phyloP scores from a whole-genome alignment of 2,329 filamentous ascomycete species.

The Trichophyton equinum region DNA sequence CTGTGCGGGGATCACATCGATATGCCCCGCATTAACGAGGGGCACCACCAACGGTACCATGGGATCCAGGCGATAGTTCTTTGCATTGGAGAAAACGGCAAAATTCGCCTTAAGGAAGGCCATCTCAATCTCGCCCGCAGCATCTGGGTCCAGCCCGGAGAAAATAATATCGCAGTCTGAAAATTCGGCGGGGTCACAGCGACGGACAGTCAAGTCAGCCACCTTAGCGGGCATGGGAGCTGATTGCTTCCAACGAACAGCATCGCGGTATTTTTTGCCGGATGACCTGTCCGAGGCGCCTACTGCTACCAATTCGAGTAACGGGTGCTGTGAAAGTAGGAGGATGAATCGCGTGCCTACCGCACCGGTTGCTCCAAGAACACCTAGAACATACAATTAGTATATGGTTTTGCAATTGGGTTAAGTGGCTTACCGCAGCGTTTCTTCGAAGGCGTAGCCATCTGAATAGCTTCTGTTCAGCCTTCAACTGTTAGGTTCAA shows the following conservation, averaged over 20 bases:
- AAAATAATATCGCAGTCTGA: conserved; percentile 86
- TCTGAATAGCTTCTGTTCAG: not conserved
- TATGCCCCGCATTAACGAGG: conserved; percentile 80
- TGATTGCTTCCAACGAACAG: conserved; percentile 88
- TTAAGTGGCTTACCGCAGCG: conserved; percentile 9
- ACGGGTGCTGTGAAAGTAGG: conserved; percentile 74
- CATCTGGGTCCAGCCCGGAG: conserved; percentile 80
- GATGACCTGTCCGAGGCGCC: conserved; percentile 82
- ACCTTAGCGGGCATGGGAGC: conserved; percentile 63
- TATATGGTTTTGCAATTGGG: not conserved
- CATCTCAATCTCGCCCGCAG: conserved; percentile 85
- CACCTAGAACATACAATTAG: conserved; percentile 36
- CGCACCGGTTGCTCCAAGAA: conserved; percentile 84
- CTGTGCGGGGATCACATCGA: conserved; percentile 83
- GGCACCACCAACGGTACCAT: conserved; percentile 88
- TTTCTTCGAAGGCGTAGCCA: conserved; percentile 6
- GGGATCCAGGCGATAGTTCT: conserved; percentile 88
- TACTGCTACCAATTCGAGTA: conserved; percentile 74
- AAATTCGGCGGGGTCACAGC: conserved; percentile 73
- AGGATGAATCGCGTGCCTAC: conserved; percentile 94
- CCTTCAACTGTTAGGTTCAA: not conserved
- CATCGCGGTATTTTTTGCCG: conserved; percentile 89
- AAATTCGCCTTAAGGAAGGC: conserved; percentile 80
- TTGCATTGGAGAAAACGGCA: conserved; percentile 92
- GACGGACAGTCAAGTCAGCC: conserved; percentile 69